Conservation (phyloP, 768 basidiomycete species). For the Termitomyces sp. region DNA sequence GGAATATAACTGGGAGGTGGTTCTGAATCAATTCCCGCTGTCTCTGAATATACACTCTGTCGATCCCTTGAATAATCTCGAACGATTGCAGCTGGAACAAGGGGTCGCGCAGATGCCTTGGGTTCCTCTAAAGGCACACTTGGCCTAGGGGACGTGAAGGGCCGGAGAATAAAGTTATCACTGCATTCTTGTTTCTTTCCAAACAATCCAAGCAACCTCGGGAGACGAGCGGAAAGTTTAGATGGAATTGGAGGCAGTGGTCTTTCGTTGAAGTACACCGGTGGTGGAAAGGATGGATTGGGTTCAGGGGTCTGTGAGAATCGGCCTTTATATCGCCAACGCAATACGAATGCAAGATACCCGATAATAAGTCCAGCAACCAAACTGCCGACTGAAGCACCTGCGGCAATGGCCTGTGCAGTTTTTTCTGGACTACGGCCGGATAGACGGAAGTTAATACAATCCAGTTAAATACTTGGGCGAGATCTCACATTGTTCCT, state of each 20-base stretch:
- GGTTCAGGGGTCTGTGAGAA: too few relatives aligned
- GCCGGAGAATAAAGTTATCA: not conserved
- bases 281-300: not conserved
- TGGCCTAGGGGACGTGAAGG: not conserved
- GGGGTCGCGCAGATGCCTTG: not conserved
- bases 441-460: too few relatives aligned
- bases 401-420: not conserved
- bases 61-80: not conserved
- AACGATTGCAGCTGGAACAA: not conserved
- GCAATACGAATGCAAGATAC: not conserved
- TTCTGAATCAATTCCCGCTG: not conserved
- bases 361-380: not conserved
- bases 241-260: not conserved
- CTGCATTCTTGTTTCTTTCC: too few relatives aligned
- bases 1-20: not conserved
- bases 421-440: not conserved
- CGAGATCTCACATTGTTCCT: not conserved
- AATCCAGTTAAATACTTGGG: too few relatives aligned
- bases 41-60: not conserved
- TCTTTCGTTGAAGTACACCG: not conserved
- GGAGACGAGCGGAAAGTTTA: not conserved
- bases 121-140: not conserved
- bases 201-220: not conserved
- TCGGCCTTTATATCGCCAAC: not conserved
- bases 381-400: not conserved